phyloP scores from a whole-genome alignment of 176 grass and related monocot species.

The Phoenix dactylifera region DNA sequence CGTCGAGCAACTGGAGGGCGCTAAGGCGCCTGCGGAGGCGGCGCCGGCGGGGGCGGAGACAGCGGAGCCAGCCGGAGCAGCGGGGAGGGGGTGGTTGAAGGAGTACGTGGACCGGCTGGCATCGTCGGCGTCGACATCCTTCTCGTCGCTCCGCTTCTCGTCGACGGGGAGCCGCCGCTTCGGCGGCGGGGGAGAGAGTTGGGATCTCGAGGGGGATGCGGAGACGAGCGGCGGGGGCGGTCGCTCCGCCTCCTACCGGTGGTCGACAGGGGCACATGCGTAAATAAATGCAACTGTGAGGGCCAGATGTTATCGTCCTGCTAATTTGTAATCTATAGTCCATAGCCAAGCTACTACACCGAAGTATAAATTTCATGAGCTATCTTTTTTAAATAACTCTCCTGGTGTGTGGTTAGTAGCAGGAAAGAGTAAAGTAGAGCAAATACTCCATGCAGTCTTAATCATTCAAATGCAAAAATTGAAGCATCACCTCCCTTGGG shows the following conservation, averaged over 20 bases:
- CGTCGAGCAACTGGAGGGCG: slow-evolving; percentile 70
- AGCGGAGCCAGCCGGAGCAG: slow-evolving; percentile 46
- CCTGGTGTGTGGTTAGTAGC: too few relatives aligned
- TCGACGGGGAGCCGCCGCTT: slow-evolving; percentile 52
- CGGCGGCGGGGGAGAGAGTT: slow-evolving; percentile 26
- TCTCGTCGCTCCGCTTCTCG: slow-evolving; percentile 36
- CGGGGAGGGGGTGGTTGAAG: slow-evolving; percentile 63
- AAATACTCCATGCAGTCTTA: too few relatives aligned
- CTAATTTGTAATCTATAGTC: too few relatives aligned
- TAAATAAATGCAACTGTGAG: slow-evolving; percentile 26
- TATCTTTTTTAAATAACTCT: too few relatives aligned
- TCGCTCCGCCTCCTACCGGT: slow-evolving; percentile 48
- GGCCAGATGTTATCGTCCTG: too few relatives aligned
- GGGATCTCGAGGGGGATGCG: slow-evolving; percentile 41
- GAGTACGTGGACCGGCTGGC: slow-evolving; percentile 82
- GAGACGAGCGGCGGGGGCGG: slow-evolving; percentile 35
- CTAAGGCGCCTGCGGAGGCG: slow-evolving; percentile 53
- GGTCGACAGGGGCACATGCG: slow-evolving; percentile 51
- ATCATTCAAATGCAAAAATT: too few relatives aligned
- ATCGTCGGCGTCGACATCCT: slow-evolving; percentile 52
- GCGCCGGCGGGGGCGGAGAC: slow-evolving; percentile 18
- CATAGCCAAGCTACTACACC: too few relatives aligned
- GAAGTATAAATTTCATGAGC: too few relatives aligned
- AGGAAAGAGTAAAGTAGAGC: too few relatives aligned
- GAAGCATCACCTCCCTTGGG: too few relatives aligned